phyloP scores from a whole-genome alignment of 2,329 filamentous ascomycete genomes.

The Blumeria hordei region DNA sequence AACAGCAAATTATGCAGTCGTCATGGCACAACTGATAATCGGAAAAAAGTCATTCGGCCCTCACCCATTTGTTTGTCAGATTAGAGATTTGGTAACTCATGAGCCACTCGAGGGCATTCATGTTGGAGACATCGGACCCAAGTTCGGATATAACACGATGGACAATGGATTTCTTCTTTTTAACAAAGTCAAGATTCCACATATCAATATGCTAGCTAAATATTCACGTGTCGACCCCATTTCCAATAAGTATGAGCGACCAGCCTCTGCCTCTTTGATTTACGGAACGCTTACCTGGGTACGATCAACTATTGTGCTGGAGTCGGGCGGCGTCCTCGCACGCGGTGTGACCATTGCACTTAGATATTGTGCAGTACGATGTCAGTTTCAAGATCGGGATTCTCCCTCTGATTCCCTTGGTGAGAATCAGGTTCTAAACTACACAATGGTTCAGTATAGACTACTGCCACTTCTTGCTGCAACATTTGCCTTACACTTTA shows the following conservation, averaged over 20 bases:
- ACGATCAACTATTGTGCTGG: slow-evolving; percentile 47
- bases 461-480: slow-evolving; percentile 48
- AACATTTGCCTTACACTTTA: slow-evolving; percentile 59
- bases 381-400: slow-evolving; percentile 60
- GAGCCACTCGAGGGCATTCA: slow-evolving; percentile 43
- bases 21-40: slow-evolving; percentile 55
- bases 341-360: slow-evolving; percentile 58
- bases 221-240: slow-evolving; percentile 45
- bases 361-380: slow-evolving; percentile 46
- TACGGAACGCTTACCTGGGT: slow-evolving; percentile 60
- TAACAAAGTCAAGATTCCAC: slow-evolving; percentile 52
- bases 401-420: slow-evolving; percentile 28
- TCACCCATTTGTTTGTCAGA: slow-evolving; percentile 56
- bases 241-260: slow-evolving; percentile 42
- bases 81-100: slow-evolving; percentile 46
- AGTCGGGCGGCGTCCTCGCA: slow-evolving; percentile 46
- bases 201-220: slow-evolving; percentile 48
- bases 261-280: slow-evolving; percentile 39
- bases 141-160: slow-evolving; percentile 57
- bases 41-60: slow-evolving; percentile 45
- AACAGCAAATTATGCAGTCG: slow-evolving; percentile 52
- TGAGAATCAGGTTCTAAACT: slow-evolving; percentile 57
- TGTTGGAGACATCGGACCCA: slow-evolving; percentile 60
- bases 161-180: slow-evolving; percentile 62
- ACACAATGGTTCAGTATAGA: slow-evolving; percentile 58